Conservation (phyloP, 345 rosid species). For the Gossypium turneri region DNA sequence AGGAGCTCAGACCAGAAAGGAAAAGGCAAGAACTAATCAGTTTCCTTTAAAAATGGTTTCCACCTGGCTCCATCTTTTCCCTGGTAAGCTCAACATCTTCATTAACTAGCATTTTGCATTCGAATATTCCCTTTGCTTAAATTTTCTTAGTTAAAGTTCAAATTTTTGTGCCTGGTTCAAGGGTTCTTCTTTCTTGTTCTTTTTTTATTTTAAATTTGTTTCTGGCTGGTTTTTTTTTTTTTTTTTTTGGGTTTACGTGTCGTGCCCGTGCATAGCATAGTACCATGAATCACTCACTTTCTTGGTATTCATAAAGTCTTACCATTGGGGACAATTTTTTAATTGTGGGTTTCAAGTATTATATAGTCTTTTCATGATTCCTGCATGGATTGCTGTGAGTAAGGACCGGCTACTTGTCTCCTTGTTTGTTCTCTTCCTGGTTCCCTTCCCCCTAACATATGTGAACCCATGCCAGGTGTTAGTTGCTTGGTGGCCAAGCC, state of each 20-base stretch:
- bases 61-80: constrained; percentile 10
- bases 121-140: neutral
- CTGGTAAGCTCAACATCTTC: constrained; percentile 36
- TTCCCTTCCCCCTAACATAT: constrained; percentile 67
- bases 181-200: neutral
- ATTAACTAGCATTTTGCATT: neutral
- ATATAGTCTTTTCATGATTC: constrained; percentile 26
- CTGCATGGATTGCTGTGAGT: constrained; percentile 41
- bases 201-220: neutral
- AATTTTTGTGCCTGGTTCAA: constrained; percentile 10
- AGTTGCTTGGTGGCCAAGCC: constrained; percentile 24
- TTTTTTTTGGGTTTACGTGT: constrained; percentile 27
- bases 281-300: constrained; percentile 27
- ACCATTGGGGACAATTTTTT: constrained; percentile 26
- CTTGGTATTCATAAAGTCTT: constrained; percentile 42
- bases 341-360: constrained; percentile 17
- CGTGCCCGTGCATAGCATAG: constrained; percentile 15
- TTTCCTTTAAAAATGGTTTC: constrained; percentile 8
- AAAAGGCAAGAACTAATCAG: constrained; percentile 67
- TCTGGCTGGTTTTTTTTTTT: constrained; percentile 8
- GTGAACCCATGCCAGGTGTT: constrained; percentile 37
- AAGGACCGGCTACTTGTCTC: constrained; percentile 62
- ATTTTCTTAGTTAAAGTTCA: neutral
- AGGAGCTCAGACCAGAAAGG: constrained; percentile 75
- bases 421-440: constrained; percentile 57